Evolutionary conservation across 805 yeast genomes (phyloP).

Genomic region (Starmerella sp.): DNA sequence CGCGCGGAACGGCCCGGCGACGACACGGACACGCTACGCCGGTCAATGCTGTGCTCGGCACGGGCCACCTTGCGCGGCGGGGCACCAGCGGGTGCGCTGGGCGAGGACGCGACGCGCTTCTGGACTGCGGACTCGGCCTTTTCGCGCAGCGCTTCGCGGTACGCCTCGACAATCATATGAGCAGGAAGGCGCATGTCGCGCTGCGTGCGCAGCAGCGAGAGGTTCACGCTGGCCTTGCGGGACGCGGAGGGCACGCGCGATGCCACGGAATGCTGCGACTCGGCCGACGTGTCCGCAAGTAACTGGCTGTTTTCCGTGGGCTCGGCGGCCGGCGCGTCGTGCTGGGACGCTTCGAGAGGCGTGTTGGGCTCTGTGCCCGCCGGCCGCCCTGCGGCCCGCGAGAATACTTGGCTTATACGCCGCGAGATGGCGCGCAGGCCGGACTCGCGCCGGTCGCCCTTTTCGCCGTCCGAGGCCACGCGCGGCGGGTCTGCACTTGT

Average conservation of each 20-base stretch:
- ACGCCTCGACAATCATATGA: constrained; percentile 1
- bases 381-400: neutral
- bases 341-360: neutral
- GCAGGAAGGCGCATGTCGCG: neutral
- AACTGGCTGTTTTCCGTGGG: neutral
- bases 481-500: neutral
- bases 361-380: neutral
- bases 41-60: neutral
- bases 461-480: neutral
- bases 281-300: neutral
- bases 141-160: constrained; percentile 1
- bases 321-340: neutral
- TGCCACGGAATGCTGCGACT: neutral
- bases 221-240: neutral
- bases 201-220: neutral
- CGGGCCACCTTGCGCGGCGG: neutral
- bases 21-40: neutral
- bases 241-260: neutral
- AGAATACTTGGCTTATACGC: neutral
- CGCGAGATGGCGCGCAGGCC: neutral
- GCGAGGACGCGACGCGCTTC: neutral
- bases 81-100: neutral
- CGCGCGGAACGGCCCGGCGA: neutral
- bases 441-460: neutral
- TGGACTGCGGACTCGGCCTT: neutral